Base-by-base conservation (phyloP, 2,329 filamentous ascomycete genomes). In the Lachnum nothofagi region DNA sequence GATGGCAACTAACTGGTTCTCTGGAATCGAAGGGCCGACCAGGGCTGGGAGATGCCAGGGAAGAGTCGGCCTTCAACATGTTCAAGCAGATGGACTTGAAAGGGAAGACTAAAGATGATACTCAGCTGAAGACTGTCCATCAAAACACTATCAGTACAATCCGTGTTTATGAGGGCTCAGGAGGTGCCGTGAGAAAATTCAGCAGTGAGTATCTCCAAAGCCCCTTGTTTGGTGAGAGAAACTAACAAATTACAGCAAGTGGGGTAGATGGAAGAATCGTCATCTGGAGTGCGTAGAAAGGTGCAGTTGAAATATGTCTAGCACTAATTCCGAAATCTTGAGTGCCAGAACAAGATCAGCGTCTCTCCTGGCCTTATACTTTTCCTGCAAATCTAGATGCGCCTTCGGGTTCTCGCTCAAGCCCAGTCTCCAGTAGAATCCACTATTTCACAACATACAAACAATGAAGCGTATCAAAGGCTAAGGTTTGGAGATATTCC, bases 71-170 rank as follows among this genome's bases (percentile, higher is more conserved):
- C 20, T 74, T 96, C 67, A 95, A 97, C 70, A 95, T 97, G 89
- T 98, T 98, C 74, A 82, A 83, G 63, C 91, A 96, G 74, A 97
- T 98, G 93, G 93, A 98, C 70, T 77, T 98, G 57, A 95, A 93
- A 77, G 93, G 93, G 54, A 95, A 95, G 71, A 74, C 77, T 48
- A 88, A 88, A 65, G 90, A 95, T 63, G 91, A 97, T 67, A 96
- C 91, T 3, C 88, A 95, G 72, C 77, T 98, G 60, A 93, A 89
- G 72, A 97, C 93, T 9, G 82, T 93, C 40, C 93, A 98, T 70
- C 93, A 98, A 68, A 98, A 98, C 72, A 95, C 91, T 22, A 88
- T 98, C 65, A 89, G 81, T 64, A 95, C 83, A 2, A 74, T 98
- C 43, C 81, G 93, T 37, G 76, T 81, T 17, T 96, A 85, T 66